Conservation (phyloP, 2,329 filamentous ascomycete species). For the Rhexocercosporidium sp. region DNA sequence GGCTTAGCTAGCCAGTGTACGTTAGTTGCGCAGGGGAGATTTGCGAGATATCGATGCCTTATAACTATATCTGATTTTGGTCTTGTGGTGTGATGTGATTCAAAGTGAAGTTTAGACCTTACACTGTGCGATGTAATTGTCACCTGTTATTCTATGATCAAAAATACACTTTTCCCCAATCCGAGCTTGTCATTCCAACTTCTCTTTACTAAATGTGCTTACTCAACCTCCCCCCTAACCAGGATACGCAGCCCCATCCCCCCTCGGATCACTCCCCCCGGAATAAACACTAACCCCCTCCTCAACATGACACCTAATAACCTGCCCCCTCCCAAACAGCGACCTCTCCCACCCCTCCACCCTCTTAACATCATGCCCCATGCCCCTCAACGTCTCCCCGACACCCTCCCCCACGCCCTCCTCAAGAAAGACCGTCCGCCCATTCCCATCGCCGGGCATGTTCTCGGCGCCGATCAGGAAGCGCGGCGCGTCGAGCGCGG, state of each 20-base stretch:
- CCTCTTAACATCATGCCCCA: constrained; percentile 77
- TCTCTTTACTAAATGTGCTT: no score
- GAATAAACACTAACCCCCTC: constrained; percentile 80
- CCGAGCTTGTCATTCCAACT: no score
- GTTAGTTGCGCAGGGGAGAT: no score
- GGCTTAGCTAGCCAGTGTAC: no score
- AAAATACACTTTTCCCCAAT: no score
- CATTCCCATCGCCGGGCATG: constrained; percentile 64
- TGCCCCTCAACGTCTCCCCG: constrained; percentile 65
- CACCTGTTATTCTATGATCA: no score
- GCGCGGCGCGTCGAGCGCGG: constrained; percentile 88
- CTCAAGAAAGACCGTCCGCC: constrained; percentile 75
- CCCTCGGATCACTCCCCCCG: constrained; percentile 85
- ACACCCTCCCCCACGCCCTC: constrained; percentile 77
- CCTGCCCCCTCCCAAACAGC: constrained; percentile 85
- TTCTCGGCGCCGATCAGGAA: constrained; percentile 79
- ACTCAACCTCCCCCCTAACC: constrained; percentile 37
- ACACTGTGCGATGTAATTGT: no score
- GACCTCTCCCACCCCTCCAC: constrained; percentile 68
- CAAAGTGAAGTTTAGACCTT: no score
- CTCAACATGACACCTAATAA: constrained; percentile 80
- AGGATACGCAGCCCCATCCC: constrained; percentile 75
- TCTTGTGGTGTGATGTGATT: no score
- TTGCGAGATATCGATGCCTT: no score
- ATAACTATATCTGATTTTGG: no score